Conservation (phyloP, 331 rosid genomes). For the Rhamnella rubrinervis region DNA sequence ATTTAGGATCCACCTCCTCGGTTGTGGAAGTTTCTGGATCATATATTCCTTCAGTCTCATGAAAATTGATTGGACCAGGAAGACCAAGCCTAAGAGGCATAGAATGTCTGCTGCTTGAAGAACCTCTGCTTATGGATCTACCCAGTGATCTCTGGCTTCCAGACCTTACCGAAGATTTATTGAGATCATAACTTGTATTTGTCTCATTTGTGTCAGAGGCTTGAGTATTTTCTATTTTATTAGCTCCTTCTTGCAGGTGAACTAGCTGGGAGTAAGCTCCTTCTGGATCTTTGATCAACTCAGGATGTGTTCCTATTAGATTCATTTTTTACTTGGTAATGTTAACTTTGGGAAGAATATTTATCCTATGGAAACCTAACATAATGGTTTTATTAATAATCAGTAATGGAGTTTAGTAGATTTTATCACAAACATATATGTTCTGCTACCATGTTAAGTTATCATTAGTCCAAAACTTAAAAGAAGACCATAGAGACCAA, state of each 20-base stretch:
- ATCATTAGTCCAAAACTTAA: too few species aligned
- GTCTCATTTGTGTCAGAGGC: neutral
- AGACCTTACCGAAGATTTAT: neutral
- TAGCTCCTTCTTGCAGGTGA: constrained; percentile 49
- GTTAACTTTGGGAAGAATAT: neutral
- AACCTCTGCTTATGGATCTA: constrained; percentile 30
- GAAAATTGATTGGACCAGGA: constrained; percentile 14
- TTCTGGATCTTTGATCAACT: constrained; percentile 45
- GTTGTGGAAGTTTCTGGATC: neutral
- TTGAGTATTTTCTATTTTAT: neutral
- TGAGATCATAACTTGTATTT: neutral
- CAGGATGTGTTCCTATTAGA: constrained; percentile 51
- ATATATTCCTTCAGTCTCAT: constrained; percentile 1
- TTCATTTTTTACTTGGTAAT: neutral
- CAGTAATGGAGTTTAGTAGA: neutral
- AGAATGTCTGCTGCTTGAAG: constrained; percentile 36
- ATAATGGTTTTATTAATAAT: neutral
- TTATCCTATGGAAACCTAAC: neutral
- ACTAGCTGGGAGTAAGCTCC: constrained; percentile 78
- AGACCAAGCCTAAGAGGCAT: constrained; percentile 27
- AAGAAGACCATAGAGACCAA: too few species aligned
- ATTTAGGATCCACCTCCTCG: constrained; percentile 7
- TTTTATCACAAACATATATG: too few species aligned
- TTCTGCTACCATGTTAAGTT: too few species aligned
- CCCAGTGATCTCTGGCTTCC: neutral